Conservation (phyloP, 1,139 yeast genomes). For the Casaregolazyma lundiana region DNA sequence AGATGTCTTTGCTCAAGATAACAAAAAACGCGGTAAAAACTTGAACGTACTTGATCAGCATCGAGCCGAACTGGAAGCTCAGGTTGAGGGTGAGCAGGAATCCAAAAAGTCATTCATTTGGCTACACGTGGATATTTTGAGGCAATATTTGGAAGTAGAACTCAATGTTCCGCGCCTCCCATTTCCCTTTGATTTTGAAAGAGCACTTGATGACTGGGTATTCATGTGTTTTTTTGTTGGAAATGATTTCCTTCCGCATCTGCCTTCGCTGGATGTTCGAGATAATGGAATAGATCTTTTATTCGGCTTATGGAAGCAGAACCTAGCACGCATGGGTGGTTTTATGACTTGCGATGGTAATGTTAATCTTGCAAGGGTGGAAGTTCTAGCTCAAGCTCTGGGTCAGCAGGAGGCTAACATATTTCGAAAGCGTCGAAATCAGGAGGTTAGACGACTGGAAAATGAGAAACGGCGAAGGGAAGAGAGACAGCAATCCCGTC, state of each 20-base stretch:
- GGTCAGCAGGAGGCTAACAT: slow-evolving; percentile 77
- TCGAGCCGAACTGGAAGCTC: slow-evolving; percentile 50
- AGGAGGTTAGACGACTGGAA: slow-evolving; percentile 62
- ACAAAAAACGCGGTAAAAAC: slow-evolving; percentile 35
- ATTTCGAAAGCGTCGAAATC: slow-evolving; percentile 62
- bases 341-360: slow-evolving; percentile 88
- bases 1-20: slow-evolving; percentile 82
- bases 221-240: slow-evolving; percentile 99
- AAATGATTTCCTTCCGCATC: slow-evolving; percentile 95
- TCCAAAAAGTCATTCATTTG: slow-evolving; percentile 84
- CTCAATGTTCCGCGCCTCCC: slow-evolving; percentile 61
- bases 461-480: slow-evolving; percentile 55
- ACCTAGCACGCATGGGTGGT: slow-evolving; percentile 61
- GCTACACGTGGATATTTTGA: slow-evolving; percentile 81
- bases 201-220: slow-evolving; percentile 98
- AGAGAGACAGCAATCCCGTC: slow-evolving; percentile 15
- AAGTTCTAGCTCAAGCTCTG: slow-evolving; percentile 58
- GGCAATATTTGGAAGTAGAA: slow-evolving; percentile 87
- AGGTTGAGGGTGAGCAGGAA: slow-evolving; percentile 50
- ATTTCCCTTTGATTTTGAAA: slow-evolving; percentile 78
- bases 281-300: slow-evolving; percentile 87
- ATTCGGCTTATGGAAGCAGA: slow-evolving; percentile 76
- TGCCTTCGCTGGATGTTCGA: slow-evolving; percentile 91
- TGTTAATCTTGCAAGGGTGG: slow-evolving; percentile 71
- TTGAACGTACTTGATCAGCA: slow-evolving; percentile 25